These are phyloP conservation scores for Thelephora aurantiotincta DNA, from an alignment of 768 basidiomycete species.

Conservation along the genomic window DNA sequence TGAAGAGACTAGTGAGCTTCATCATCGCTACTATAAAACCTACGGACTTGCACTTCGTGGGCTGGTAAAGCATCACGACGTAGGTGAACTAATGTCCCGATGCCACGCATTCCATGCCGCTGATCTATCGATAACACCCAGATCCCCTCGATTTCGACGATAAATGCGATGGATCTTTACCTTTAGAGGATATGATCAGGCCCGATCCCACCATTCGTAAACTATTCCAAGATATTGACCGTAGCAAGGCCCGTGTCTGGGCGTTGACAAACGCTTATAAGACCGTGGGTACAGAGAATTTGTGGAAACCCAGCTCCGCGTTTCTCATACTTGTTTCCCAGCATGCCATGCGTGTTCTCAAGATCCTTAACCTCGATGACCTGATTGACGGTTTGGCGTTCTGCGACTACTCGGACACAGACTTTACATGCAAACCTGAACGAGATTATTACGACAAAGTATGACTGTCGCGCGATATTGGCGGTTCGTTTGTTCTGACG, in stretches of 20 bases:
- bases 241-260: slow-evolving; percentile 68
- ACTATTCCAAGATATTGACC: slow-evolving; percentile 69
- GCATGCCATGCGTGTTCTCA: slow-evolving; percentile 74
- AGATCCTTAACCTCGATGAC: slow-evolving; percentile 58
- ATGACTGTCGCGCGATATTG: slow-evolving; percentile 1
- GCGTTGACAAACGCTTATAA: slow-evolving; percentile 77
- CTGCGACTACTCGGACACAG: slow-evolving; percentile 55
- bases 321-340: slow-evolving; percentile 15
- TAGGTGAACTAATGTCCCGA: slow-evolving; percentile 32
- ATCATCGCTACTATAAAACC: slow-evolving; percentile 58
- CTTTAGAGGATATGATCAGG: slow-evolving; percentile 65
- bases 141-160: slow-evolving; percentile 77
- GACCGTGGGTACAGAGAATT: slow-evolving; percentile 27
- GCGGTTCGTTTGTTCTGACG: too few relatives aligned
- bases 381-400: slow-evolving; percentile 62
- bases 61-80: slow-evolving; percentile 57
- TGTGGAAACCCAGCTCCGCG: not conserved
- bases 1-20: slow-evolving; percentile 54
- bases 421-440: slow-evolving; percentile 78
- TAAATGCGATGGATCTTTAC: slow-evolving; percentile 74
- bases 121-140: slow-evolving; percentile 12
- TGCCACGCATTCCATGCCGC: not conserved
- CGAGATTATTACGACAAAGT: slow-evolving; percentile 55
- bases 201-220: slow-evolving; percentile 47
- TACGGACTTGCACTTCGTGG: slow-evolving; percentile 80